These are phyloP conservation scores for Flaveria robusta DNA, from an alignment of 129 eudicot species.

Conservation along the genomic window DNA sequence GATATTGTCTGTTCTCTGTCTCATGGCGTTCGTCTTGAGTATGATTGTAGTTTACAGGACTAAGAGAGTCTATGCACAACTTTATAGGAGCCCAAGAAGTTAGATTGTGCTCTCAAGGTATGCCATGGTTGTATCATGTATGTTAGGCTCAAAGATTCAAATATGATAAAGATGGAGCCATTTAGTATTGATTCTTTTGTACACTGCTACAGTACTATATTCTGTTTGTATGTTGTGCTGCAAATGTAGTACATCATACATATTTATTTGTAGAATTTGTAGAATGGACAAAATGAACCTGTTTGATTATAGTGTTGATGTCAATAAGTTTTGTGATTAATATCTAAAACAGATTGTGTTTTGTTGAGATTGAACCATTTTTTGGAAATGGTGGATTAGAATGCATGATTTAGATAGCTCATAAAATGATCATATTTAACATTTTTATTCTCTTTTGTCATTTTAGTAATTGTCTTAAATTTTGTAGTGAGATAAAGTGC, in stretches of 20 bases:
- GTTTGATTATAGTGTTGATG: neutral
- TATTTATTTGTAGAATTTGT: conserved; percentile 1
- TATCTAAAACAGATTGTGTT: too few relatives aligned
- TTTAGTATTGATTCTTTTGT: conserved; percentile 35
- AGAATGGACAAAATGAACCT: conserved; percentile 8
- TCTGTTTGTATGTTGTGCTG: conserved; percentile 14
- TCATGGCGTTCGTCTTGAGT: conserved; percentile 54
- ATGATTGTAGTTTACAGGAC: conserved; percentile 64
- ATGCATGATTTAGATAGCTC: too few relatives aligned
- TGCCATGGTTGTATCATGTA: neutral
- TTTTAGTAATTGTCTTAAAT: too few relatives aligned
- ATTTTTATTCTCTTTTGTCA: too few relatives aligned
- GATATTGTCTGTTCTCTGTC: conserved; percentile 62
- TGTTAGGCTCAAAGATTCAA: conserved; percentile 22
- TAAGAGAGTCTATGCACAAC: conserved; percentile 56
- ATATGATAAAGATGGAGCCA: conserved; percentile 15
- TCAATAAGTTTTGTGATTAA: neutral
- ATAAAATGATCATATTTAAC: too few relatives aligned
- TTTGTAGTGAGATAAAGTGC: too few relatives aligned
- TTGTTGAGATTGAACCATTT: too few relatives aligned
- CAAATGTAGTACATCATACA: neutral
- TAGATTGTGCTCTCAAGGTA: neutral
- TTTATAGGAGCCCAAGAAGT: conserved; percentile 44
- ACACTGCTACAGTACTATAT: conserved; percentile 9
- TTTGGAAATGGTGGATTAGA: too few relatives aligned